Conservation (phyloP, 352 stramenopile species). For the Nothophytophthora sp. region DNA sequence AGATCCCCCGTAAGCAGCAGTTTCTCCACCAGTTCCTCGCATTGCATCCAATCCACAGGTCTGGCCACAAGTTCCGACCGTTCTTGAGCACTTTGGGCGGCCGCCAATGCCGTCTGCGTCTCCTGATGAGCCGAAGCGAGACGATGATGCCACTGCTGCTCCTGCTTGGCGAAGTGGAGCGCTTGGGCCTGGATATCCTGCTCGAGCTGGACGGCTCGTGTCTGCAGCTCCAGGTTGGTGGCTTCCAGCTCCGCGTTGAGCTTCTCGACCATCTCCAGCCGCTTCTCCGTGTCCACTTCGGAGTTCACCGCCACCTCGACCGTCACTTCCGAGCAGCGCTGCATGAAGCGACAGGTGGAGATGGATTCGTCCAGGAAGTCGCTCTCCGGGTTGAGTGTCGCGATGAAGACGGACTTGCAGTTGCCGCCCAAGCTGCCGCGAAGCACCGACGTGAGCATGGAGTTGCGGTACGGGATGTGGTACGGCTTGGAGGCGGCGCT, state of each 20-base stretch:
- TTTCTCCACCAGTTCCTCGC: slow-evolving; percentile 60
- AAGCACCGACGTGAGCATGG: slow-evolving; percentile 96
- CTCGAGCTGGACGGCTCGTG: slow-evolving; percentile 49
- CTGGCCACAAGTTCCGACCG: slow-evolving; percentile 10
- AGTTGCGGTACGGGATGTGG: slow-evolving; percentile 97
- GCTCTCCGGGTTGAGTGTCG: slow-evolving; percentile 92
- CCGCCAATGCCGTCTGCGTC: slow-evolving; percentile 27
- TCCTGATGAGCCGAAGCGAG: slow-evolving; percentile 28
- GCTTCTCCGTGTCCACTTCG: slow-evolving; percentile 69
- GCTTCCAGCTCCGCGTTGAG: slow-evolving; percentile 48
- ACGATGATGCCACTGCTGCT: slow-evolving; percentile 35
- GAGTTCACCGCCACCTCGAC: slow-evolving; percentile 71
- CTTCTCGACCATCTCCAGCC: slow-evolving; percentile 52
- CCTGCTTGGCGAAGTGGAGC: slow-evolving; percentile 31
- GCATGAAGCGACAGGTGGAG: slow-evolving; percentile 96
- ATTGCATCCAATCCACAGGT: slow-evolving; percentile 51
- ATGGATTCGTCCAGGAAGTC: slow-evolving; percentile 92
- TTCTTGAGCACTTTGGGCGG: slow-evolving; percentile 16
- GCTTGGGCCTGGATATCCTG: slow-evolving; percentile 35
- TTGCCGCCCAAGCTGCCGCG: slow-evolving; percentile 95
- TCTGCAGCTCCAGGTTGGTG: slow-evolving; percentile 44
- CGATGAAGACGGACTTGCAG: slow-evolving; percentile 97
- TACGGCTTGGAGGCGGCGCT: slow-evolving; percentile 48
- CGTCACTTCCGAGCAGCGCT: slow-evolving; percentile 91
- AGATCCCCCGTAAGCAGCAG: slow-evolving; percentile 50